phyloP scores from a whole-genome alignment of 2,329 filamentous ascomycete genomes.

The Fusarium domesticum region DNA sequence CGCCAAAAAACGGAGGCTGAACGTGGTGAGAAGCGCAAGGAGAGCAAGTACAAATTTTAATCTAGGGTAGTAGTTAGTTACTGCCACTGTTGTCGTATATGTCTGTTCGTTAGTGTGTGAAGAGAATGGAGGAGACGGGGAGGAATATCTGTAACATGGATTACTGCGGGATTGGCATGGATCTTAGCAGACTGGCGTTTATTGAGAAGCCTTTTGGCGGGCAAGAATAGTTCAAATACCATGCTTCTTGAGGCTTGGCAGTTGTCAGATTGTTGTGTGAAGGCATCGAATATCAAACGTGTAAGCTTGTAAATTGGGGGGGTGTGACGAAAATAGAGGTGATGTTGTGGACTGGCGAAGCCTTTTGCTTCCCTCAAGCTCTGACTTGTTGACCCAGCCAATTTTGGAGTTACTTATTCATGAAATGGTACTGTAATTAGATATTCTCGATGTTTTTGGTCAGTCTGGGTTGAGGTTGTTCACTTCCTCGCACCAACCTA shows the following conservation, averaged over 20 bases:
- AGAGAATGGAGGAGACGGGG: conserved; percentile 1
- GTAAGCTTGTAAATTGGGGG: too few species aligned
- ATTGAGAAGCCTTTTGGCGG: conserved; percentile 13
- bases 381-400: too few species aligned
- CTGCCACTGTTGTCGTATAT: neutral
- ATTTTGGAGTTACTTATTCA: too few species aligned
- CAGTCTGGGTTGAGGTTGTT: too few species aligned
- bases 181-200: conserved; percentile 23
- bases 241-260: conserved; percentile 17
- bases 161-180: conserved; percentile 13
- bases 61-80: neutral
- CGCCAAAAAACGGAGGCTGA: conserved; percentile 85
- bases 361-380: too few species aligned
- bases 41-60: conserved; percentile 51
- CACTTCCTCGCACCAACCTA: too few species aligned
- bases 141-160: conserved; percentile 10
- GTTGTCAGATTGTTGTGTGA: neutral
- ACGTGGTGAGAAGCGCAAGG: conserved; percentile 63
- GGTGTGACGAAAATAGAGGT: too few species aligned
- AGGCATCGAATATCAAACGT: conserved; percentile 31
- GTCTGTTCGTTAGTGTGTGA: neutral
- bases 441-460: too few species aligned
- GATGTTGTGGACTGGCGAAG: too few species aligned
- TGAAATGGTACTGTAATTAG: too few species aligned
- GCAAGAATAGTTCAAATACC: conserved; percentile 24